These are phyloP conservation scores for Podaxis sp. DNA, from an alignment of 768 basidiomycete species.

Conservation along the genomic window DNA sequence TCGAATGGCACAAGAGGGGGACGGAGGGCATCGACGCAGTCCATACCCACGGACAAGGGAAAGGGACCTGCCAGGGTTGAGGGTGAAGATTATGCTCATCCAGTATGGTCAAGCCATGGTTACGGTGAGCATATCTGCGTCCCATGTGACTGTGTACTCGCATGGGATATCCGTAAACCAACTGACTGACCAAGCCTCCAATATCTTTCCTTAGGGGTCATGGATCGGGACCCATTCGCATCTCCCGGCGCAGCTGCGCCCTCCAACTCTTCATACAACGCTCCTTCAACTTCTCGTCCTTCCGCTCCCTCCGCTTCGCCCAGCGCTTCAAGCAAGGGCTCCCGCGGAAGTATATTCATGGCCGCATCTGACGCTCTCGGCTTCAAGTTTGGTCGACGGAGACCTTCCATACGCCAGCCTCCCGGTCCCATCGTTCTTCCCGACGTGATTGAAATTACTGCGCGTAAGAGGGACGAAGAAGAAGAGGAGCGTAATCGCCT, in stretches of 20 bases:
- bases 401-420: constrained; percentile 35
- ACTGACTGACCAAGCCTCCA: background rate
- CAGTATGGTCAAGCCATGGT: background rate
- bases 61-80: constrained; percentile 26
- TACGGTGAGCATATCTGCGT: background rate
- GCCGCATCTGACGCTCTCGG: constrained; percentile 54
- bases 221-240: constrained; percentile 22
- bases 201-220: background rate
- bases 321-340: constrained; percentile 27
- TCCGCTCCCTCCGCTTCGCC: constrained; percentile 22
- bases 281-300: constrained; percentile 13
- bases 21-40: constrained; percentile 17
- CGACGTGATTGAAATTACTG: constrained; percentile 73
- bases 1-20: constrained; percentile 18
- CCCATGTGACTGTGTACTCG: background rate
- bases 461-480: constrained; percentile 55
- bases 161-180: background rate
- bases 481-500: constrained; percentile 75
- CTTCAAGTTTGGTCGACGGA: constrained; percentile 48
- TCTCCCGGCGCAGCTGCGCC: constrained; percentile 25
- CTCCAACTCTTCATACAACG: constrained; percentile 17
- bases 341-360: constrained; percentile 47
- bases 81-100: background rate
- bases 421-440: constrained; percentile 52
- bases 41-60: constrained; percentile 30